Conservation (phyloP, 192 early-diverging fungal genomes). For the Coemansia reversa region DNA sequence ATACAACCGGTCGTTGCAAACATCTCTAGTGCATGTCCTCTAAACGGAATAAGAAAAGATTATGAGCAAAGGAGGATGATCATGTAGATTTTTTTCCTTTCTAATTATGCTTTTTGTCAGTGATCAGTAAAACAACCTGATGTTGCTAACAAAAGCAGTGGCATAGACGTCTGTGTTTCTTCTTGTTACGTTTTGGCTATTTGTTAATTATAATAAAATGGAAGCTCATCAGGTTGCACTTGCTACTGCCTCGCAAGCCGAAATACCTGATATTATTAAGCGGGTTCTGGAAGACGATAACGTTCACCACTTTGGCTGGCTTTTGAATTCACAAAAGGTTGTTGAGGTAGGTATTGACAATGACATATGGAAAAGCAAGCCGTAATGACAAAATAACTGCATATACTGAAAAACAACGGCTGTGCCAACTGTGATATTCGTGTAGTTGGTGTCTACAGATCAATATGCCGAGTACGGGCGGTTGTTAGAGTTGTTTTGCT, state of each 20-base stretch:
- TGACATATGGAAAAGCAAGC: background rate
- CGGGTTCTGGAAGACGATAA: constrained; percentile 23
- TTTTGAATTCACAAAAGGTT: constrained; percentile 32
- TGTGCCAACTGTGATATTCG: background rate
- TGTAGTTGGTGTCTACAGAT: constrained; percentile 29
- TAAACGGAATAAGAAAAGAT: too few relatives aligned
- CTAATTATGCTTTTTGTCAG: background rate
- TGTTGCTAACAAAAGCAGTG: too few relatives aligned
- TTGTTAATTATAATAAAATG: constrained; percentile 15
- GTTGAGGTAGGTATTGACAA: constrained; percentile 21
- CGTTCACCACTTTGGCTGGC: constrained; percentile 40
- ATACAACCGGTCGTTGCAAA: too few relatives aligned
- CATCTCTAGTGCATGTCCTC: too few relatives aligned
- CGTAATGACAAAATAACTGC: background rate
- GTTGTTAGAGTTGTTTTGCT: constrained; percentile 39
- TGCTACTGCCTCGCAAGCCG: constrained; percentile 7
- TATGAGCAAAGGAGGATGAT: too few relatives aligned
- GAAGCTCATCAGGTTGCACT: constrained; percentile 18
- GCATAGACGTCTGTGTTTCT: background rate
- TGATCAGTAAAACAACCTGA: too few relatives aligned
- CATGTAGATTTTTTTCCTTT: background rate
- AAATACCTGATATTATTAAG: constrained; percentile 19
- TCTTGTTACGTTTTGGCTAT: background rate
- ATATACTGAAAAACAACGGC: background rate
- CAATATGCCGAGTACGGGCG: constrained; percentile 24